Evolutionary conservation across 495 filamentous ascomycete genomes (phyloP).

Genomic region (Tetracladium setigerum): DNA sequence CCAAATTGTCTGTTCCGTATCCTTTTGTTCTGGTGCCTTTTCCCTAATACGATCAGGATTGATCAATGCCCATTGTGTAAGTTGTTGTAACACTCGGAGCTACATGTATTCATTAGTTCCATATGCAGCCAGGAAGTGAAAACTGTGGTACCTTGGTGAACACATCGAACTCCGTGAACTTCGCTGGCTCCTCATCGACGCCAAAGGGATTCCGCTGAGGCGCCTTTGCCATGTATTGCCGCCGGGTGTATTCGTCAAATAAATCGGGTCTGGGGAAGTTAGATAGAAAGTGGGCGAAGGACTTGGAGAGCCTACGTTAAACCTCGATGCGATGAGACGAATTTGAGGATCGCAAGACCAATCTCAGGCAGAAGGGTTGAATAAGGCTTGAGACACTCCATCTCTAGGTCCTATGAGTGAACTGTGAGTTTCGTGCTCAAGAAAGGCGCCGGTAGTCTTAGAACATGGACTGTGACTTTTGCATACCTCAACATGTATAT

Average conservation of each 20-base stretch:
- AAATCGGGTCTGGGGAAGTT: constrained; percentile 57
- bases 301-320: constrained; percentile 58
- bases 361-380: constrained; percentile 72
- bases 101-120: constrained; percentile 17
- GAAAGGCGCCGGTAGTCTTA: background rate
- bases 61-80: constrained; percentile 84
- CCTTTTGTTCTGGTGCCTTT: constrained; percentile 74
- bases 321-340: constrained; percentile 87
- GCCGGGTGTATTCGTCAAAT: constrained; percentile 90
- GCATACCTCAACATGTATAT: constrained; percentile 77
- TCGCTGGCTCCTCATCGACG: constrained; percentile 59
- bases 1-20: constrained; percentile 77
- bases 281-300: constrained; percentile 2
- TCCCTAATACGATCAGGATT: constrained; percentile 81
- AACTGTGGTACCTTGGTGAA: constrained; percentile 54
- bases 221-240: constrained; percentile 81
- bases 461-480: constrained; percentile 1
- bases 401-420: constrained; percentile 68
- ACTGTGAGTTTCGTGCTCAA: background rate
- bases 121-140: constrained; percentile 3
- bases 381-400: constrained; percentile 72
- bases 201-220: constrained; percentile 82
- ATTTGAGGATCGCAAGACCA: constrained; percentile 83
- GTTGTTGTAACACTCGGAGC: constrained; percentile 81
- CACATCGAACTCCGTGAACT: constrained; percentile 74